Base-by-base conservation (phyloP, 345 rosid species). In the Barbarea vulgaris region DNA sequence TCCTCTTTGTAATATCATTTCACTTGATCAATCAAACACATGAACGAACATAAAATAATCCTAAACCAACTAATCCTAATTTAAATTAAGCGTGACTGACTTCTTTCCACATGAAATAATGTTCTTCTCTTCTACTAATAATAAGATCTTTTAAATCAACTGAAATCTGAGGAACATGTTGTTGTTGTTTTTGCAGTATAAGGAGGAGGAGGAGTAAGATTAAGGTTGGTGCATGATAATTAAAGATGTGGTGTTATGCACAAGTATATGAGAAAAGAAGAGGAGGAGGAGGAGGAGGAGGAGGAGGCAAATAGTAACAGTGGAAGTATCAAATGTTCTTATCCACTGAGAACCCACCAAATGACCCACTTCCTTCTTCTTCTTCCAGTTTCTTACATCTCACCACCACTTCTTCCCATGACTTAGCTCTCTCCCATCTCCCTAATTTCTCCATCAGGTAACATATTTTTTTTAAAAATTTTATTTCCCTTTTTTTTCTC, bases 391-490 rank as follows among this genome's bases (percentile, higher is more conserved):
- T 79, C 67, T 55, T 69, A 62, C 82, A 73, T 56, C 79, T 79
- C 70, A 34, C 46, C 58, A 54, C 50, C 51, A 14, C 51, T 61
- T 64, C 75, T 33, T 70, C 80, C 58, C 3, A 69, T 75, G 75
- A 67, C 56, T 75, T 63, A 69, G 69, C 24, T 74, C 79, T 56
- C 21, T 28, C 80, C 42, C 79, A 82, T 69, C 85, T 73, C 80
- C 78, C 88, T 44, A 85, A 80, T 52, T 93, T 93, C 91, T 93
- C 97, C 74, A 89, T 93, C 83, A 89, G 98, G 98, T 93, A 84
- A n/a, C n/a, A n/a, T n/a, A n/a, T 17, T 2, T 42, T 60, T 50
- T 36, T 39, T 48, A 1, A 13, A n/a, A n/a, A n/a, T n/a, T 46
- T 46, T n/a, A 2, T 17, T 46, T 7, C 10, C 4, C 9, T 13